Evolutionary conservation across 2,329 filamentous ascomycete species (phyloP).

Genomic region (Arthrinium puccinioides): DNA sequence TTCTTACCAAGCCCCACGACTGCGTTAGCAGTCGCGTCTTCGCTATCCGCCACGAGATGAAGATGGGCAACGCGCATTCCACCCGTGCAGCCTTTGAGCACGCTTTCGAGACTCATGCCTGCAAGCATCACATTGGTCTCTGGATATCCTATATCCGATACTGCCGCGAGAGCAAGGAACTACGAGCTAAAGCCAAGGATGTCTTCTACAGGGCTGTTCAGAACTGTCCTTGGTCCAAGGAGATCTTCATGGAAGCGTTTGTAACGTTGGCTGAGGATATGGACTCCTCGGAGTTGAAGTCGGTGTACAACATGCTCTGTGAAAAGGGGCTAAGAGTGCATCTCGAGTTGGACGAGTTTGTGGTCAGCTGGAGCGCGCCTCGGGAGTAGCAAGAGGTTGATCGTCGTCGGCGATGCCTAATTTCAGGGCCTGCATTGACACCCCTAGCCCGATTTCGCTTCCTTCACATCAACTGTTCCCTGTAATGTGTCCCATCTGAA

Average conservation of each 20-base stretch:
- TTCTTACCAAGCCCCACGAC: conserved; percentile 32
- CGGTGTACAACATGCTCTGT: conserved; percentile 38
- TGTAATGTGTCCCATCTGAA: too few relatives aligned
- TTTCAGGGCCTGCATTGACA: too few relatives aligned
- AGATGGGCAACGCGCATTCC: conserved; percentile 40
- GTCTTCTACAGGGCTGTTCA: conserved; percentile 28
- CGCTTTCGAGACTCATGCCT: conserved; percentile 31
- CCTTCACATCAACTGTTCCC: too few relatives aligned
- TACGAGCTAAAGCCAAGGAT: conserved; percentile 17
- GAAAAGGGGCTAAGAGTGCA: conserved; percentile 43
- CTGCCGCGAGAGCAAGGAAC: conserved; percentile 22
- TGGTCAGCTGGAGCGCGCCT: conserved; percentile 29
- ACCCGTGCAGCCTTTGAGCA: conserved; percentile 44
- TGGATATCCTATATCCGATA: conserved; percentile 47
- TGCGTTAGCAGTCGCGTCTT: conserved; percentile 38
- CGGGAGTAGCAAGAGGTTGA: too few relatives aligned
- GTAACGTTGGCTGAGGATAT: conserved; percentile 33
- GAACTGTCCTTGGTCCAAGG: conserved; percentile 33
- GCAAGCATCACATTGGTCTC: conserved; percentile 32
- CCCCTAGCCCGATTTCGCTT: too few relatives aligned
- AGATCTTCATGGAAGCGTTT: conserved; percentile 47
- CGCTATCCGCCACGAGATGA: conserved; percentile 43
- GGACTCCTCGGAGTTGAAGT: conserved; percentile 39
- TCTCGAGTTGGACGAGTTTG: conserved; percentile 43
- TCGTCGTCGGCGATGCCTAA: too few relatives aligned